Base-by-base conservation (phyloP, 2,329 filamentous ascomycete species). In the Alternaria sp. region DNA sequence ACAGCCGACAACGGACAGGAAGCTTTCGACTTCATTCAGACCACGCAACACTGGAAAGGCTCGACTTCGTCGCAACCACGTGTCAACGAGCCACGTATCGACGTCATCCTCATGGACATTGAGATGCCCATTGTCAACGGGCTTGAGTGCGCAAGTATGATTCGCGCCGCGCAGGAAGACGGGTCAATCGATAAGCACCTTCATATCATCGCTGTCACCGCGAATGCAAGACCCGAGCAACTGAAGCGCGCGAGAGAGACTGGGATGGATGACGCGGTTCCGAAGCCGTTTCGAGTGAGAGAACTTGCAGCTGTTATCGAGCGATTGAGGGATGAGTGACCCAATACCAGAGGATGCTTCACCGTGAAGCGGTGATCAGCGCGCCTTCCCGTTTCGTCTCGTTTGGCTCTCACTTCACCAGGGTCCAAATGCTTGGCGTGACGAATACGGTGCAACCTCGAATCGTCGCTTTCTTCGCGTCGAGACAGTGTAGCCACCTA, bases 91-190 rank as follows among this genome's bases (percentile, higher is more conserved):
- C 43, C 57, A 61, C 54, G 32, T 12, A 64, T 66, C 8, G 58
- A 64, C 23, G 57, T 57, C 40, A 64, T 70, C 8, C 62, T 69
- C 2, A 64, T 74, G 61, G 76, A 78, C 40, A 64, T 68, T 46
- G 76, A 78, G 47, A 78, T 78, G 76, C 75, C 76, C 17, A 54
- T 75, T n/a, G 71, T 74, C 66, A 63, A 76, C 56, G 76, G 76
- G 23, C 56, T 77, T 21, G 64, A 65, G 40, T 65, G 67, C 32
- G 58, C 71, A 9, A 50, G 52, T 23, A 55, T 62, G 45, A 72
- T 75, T 47, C 68, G 68, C 17, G 62, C 59, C 12, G 62, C 65
- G 51, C 55, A 72, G 59, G 54, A 46, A n/a, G 60, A 51, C 17
- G 58, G 69, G 12, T 28, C 46, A 8, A 28, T 68, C 28, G n/a